Conservation (phyloP, 2,329 filamentous ascomycete genomes). For the Aspergillus versicolor region DNA sequence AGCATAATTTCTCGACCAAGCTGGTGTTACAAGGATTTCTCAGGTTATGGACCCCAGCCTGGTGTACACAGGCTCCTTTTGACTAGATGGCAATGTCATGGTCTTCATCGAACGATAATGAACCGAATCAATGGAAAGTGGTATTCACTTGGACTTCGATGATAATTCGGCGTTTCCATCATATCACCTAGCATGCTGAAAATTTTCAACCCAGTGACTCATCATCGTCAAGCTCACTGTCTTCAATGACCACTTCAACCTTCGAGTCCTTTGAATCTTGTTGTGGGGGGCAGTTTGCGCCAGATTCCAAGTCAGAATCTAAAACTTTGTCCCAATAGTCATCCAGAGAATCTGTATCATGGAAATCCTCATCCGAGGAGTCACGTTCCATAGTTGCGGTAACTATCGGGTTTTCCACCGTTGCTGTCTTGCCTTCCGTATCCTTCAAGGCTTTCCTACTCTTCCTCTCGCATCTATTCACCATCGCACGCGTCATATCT, state of each 20-base stretch:
- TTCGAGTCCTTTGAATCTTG: neutral
- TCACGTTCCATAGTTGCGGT: neutral
- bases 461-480: conserved; percentile 58
- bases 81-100: too few relatives aligned
- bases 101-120: too few relatives aligned
- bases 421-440: neutral
- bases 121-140: too few relatives aligned
- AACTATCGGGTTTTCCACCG: neutral
- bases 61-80: too few relatives aligned
- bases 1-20: too few relatives aligned
- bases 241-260: neutral
- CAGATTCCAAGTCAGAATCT: neutral
- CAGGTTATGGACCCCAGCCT: too few relatives aligned
- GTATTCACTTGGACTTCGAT: too few relatives aligned
- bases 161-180: neutral
- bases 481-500: conserved; percentile 63
- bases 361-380: neutral
- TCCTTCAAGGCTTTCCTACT: neutral
- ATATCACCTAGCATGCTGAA: neutral
- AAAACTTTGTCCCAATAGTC: conserved; percentile 5
- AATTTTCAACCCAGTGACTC: neutral
- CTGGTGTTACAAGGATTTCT: too few relatives aligned
- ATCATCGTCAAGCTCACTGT: neutral
- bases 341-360: neutral
- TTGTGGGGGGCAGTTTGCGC: neutral